Evolutionary conservation across 495 filamentous ascomycete genomes (phyloP), one percentile per base, ranked within the genome.

Genomic region (Astrothelium subdiscretum): DNA sequence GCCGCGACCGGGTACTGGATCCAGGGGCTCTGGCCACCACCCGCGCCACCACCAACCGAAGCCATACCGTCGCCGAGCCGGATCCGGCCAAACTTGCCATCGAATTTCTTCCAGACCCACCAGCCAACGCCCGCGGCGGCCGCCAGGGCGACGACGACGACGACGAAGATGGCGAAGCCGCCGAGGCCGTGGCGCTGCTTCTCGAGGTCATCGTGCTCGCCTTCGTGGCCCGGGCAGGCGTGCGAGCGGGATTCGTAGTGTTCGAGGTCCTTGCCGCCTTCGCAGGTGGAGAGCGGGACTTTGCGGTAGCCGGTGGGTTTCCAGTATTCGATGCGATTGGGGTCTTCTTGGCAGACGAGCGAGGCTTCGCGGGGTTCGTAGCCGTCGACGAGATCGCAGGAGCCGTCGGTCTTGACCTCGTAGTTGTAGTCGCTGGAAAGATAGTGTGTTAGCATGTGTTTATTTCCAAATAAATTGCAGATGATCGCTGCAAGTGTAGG

Each of bases 11-110:
- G 91, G 61, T 90, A 87, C 65, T 80, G 82, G 65, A 99, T 77
- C 73, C 86, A 85, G 1, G 85, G 80, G 65, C 81, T 83, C 42
- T 88, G 87, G 58, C 79, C 79, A 67, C 86, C 79, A 66, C 87
- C 84, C 32, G 71, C 72, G 2, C 62, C 48, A 20, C 59, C 66
- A 22, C 40, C 61, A 11, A 66, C 61, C 66, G 62, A 60, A 61
- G 42, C 15, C 24, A 12, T 3, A 44, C 76, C 76, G 65, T 91
- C 90, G 60, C 90, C 91, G 18, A 96, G 81, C 12, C 88, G 82
- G 63, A 96, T 96, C 66, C 89, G 85, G 8, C 92, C 92, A 71
- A 99, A 95, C 68, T 95, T 94, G 68, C 85, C 83, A 67, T 85
- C 85, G 90, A 89, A 97, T 69, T 88, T 89, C 4, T 77, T 79